These are phyloP conservation scores for Waltergamsia citrina DNA, from an alignment of 2,329 filamentous ascomycete species.

Conservation along the genomic window DNA sequence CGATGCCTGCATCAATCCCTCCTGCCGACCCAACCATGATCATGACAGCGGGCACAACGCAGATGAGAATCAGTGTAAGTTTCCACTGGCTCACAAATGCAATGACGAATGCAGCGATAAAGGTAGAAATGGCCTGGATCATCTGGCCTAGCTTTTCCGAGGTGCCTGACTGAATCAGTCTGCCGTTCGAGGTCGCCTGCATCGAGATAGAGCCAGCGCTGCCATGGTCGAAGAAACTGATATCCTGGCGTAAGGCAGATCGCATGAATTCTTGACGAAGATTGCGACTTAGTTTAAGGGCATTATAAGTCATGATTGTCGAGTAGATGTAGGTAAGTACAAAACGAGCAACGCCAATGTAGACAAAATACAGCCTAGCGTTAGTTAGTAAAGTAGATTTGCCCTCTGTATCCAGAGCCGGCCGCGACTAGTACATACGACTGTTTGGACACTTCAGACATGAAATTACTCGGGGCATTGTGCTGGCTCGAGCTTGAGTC, in stretches of 20 bases:
- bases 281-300: slow-evolving; percentile 32
- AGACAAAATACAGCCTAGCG: slow-evolving; percentile 16
- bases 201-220: slow-evolving; percentile 23
- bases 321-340: slow-evolving; percentile 17
- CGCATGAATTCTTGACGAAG: slow-evolving; percentile 34
- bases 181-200: slow-evolving; percentile 28
- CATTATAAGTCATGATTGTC: slow-evolving; percentile 29
- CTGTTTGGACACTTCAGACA: slow-evolving; percentile 6
- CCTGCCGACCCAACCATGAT: slow-evolving; percentile 10
- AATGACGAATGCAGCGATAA: slow-evolving; percentile 20
- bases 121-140: slow-evolving; percentile 19
- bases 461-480: slow-evolving; percentile 10
- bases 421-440: not conserved
- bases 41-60: slow-evolving; percentile 6
- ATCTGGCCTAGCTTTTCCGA: slow-evolving; percentile 20
- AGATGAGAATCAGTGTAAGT: slow-evolving; percentile 19
- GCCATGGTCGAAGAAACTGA: slow-evolving; percentile 31
- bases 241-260: slow-evolving; percentile 32
- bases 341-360: slow-evolving; percentile 13
- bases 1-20: slow-evolving; percentile 12
- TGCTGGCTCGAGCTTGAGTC: slow-evolving; percentile 7
- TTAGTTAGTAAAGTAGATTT: too few relatives aligned
- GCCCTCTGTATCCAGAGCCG: too few relatives aligned
- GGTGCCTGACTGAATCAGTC: slow-evolving; percentile 22
- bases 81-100: slow-evolving; percentile 25